phyloP scores from a whole-genome alignment of 768 basidiomycete genomes.

The Exsudoporus frostii region DNA sequence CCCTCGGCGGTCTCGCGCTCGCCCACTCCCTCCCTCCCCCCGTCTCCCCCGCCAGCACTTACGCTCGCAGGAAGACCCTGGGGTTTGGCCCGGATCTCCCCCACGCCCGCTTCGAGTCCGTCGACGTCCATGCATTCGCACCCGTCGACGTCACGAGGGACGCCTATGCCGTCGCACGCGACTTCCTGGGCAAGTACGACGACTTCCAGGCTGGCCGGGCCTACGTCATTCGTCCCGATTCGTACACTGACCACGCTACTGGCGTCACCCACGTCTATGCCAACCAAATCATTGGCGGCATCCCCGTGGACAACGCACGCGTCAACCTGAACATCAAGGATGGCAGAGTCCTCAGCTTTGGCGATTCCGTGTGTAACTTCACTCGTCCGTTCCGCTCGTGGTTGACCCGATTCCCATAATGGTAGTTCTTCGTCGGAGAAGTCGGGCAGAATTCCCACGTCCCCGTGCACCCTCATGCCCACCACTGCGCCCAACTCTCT shows the following conservation, averaged over 20 bases:
- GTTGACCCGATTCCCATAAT: conserved; percentile 7
- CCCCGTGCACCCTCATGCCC: conserved; percentile 46
- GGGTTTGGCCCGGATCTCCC: conserved; percentile 82
- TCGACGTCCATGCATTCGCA: conserved; percentile 35
- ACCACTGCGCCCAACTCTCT: conserved; percentile 48
- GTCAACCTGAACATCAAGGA: conserved; percentile 91
- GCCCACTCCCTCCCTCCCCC: conserved; percentile 37
- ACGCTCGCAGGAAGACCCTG: conserved; percentile 70
- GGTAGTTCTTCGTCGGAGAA: conserved; percentile 73
- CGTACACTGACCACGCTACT: conserved; percentile 82
- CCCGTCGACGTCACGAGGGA: conserved; percentile 41
- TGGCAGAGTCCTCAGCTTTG: conserved; percentile 80
- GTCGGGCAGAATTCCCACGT: conserved; percentile 29
- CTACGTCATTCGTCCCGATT: conserved; percentile 72
- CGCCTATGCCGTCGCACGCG: conserved; percentile 58
- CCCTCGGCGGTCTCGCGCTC: conserved; percentile 55
- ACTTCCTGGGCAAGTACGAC: conserved; percentile 49
- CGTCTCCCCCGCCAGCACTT: not conserved
- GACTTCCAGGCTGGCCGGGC: conserved; percentile 34
- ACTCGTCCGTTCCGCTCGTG: not conserved
- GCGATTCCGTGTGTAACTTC: conserved; percentile 66
- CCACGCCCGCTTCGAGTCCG: conserved; percentile 63
- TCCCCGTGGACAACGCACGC: conserved; percentile 88
- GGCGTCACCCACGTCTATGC: conserved; percentile 90
- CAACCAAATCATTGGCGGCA: conserved; percentile 77